Base-by-base conservation (phyloP, 2,329 filamentous ascomycete species). In the Fusarium poae region DNA sequence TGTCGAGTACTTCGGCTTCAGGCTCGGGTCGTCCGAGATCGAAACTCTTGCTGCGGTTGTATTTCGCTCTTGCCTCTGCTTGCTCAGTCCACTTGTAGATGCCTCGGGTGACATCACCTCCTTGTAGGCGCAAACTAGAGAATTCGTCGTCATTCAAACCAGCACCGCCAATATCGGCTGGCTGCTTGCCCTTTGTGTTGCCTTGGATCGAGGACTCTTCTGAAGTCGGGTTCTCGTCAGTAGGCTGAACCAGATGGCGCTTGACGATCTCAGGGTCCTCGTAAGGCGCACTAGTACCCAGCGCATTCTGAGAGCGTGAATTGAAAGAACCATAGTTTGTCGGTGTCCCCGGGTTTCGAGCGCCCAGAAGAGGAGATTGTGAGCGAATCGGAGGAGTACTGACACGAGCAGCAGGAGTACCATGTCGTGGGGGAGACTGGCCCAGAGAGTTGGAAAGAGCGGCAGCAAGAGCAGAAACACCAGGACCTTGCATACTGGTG, bases 21-120 rank as follows among this genome's bases (percentile, higher is more conserved):
- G 93, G 92, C 34, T 92, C 89, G 8, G 92, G 92, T 32, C 93
- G 87, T 35, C 91, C 85, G 45, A 92, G 82, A 73, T 91, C 89
- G 78, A 97, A 97, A 79, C 94, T 98, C 82, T 94, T 91, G 81
- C 94, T 97, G 73, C 95, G 89, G 73, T 91, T 88, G 75, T 89
- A 83, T 72, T 88, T 88, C 64, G 84, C 86, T 70, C 90, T 88
- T 46, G 88, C 84, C 76, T 97, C 90, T 52, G 92, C 92, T 77
- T 97, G 92, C 78, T 98, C 94, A 8, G 94, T 93, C 93, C 97
- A 99, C 73, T 93, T 91, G 83, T 99, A 99, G 73, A 99, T 97
- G 56, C 95, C 93, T 64, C 96, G 86, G 25, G 95, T 97, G 59
- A 97, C 91, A 77, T 99, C 96, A 68, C 96, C 96, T 63, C 96